Conservation (phyloP, 805 yeast species). For the Myxozyma geophila region DNA sequence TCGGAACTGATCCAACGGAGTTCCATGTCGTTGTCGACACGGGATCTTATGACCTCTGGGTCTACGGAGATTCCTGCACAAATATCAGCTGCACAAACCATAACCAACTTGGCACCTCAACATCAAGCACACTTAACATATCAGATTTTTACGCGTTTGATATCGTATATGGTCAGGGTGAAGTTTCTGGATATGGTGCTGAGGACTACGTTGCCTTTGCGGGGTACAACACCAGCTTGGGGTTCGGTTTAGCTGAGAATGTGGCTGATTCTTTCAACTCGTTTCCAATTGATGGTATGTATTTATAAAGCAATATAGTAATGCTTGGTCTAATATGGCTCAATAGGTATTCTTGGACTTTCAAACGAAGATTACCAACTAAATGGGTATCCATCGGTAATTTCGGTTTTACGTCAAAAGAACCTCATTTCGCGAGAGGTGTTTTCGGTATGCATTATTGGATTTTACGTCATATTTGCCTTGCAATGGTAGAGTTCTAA, state of each 20-base stretch:
- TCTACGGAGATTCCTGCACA: conserved; percentile 58
- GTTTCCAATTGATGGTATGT: conserved; percentile 55
- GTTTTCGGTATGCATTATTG: conserved; percentile 49
- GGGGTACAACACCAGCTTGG: conserved; percentile 47
- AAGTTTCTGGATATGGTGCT: conserved; percentile 56
- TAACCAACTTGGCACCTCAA: conserved; percentile 24
- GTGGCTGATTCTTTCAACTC: conserved; percentile 60
- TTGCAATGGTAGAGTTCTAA: background rate
- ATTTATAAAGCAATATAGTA: background rate
- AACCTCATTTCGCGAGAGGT: conserved; percentile 42
- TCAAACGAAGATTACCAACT: conserved; percentile 53
- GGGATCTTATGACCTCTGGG: conserved; percentile 68
- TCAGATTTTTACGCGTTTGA: conserved; percentile 47
- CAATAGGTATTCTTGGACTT: conserved; percentile 57
- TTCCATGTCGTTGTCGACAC: conserved; percentile 65
- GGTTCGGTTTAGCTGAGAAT: conserved; percentile 58
- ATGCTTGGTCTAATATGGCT: background rate
- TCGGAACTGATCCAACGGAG: conserved; percentile 39
- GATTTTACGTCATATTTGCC: background rate
- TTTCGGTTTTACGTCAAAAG: conserved; percentile 39
- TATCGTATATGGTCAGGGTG: conserved; percentile 59
- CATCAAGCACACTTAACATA: conserved; percentile 27
- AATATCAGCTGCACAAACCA: conserved; percentile 51
- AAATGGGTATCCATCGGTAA: conserved; percentile 41
- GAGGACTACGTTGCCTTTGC: conserved; percentile 48